A percentile compares a stretch with the other conserved stretches of the same genome.
Conservation (phyloP, 495 filamentous ascomycete species). For the Tuber aestivum region DNA sequence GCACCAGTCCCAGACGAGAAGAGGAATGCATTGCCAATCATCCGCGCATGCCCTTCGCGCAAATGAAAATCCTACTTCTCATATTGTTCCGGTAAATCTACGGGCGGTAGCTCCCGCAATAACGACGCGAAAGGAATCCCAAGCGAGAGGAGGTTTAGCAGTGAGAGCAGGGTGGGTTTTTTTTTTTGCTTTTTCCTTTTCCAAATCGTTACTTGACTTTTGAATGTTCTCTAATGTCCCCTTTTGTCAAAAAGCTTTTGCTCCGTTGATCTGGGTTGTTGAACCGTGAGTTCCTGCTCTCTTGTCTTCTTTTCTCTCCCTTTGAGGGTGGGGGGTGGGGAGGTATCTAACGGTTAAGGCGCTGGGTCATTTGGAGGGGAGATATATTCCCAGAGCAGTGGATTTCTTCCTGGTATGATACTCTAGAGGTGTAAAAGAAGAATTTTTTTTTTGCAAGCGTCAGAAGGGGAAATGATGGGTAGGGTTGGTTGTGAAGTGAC, state of each 20-base stretch:
- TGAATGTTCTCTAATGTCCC: not conserved
- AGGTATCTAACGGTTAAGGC: too few species aligned
- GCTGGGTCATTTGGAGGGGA: too few species aligned
- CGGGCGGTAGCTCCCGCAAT: too few species aligned
- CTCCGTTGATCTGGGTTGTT: not conserved
- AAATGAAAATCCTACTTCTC: too few species aligned
- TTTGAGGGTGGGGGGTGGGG: not conserved
- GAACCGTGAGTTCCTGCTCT: not conserved
- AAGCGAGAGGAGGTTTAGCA: not conserved
- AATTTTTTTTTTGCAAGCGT: not conserved
- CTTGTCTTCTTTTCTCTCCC: too few species aligned
- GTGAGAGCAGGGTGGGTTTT: not conserved
- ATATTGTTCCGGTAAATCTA: too few species aligned
- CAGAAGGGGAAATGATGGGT: not conserved
- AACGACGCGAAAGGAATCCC: too few species aligned
- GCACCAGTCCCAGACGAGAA: not conserved
- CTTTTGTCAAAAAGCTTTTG: not conserved
- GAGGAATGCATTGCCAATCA: not conserved
- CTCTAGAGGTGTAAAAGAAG: not conserved
- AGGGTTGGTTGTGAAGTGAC: not conserved
- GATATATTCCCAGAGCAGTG: too few species aligned
- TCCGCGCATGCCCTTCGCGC: not conserved
- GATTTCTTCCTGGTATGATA: too few species aligned
- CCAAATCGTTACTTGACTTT: not conserved
- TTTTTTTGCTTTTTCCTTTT: too few species aligned